A percentile compares a stretch with the other conserved stretches of the same genome.
These are phyloP conservation scores for Capsicum rhomboideum DNA, from an alignment of 257 asterid species.

Conservation along the genomic window DNA sequence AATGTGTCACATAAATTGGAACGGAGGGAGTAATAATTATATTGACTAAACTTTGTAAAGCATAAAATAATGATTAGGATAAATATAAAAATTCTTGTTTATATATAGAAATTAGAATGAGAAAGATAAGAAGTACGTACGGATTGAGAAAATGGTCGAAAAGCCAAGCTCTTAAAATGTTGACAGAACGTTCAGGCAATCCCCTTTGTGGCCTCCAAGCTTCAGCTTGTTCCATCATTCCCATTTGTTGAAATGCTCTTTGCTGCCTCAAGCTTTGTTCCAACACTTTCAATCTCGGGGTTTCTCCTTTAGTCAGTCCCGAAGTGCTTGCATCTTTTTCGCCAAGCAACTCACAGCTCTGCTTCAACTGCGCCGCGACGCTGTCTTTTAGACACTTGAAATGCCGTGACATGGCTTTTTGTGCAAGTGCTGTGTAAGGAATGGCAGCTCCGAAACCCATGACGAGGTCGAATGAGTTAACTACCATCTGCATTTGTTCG, in stretches of 20 bases:
- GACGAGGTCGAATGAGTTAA: slow-evolving; percentile 84
- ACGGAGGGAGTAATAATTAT: not conserved
- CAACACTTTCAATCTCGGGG: slow-evolving; percentile 68
- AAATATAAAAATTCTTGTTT: not conserved
- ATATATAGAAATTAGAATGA: not conserved
- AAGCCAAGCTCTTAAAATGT: slow-evolving; percentile 92
- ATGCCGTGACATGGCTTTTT: slow-evolving; percentile 93
- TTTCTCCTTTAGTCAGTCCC: slow-evolving; percentile 88
- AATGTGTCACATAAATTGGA: not conserved
- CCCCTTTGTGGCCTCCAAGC: slow-evolving; percentile 98
- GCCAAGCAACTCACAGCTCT: slow-evolving; percentile 64
- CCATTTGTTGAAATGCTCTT: slow-evolving; percentile 86
- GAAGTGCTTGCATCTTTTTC: slow-evolving; percentile 68
- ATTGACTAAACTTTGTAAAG: too few species aligned
- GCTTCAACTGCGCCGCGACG: slow-evolving; percentile 52
- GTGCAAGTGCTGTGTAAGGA: slow-evolving; percentile 83
- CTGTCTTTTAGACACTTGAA: slow-evolving; percentile 91
- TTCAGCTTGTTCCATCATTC: slow-evolving; percentile 94
- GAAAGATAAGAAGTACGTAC: slow-evolving; percentile 34
- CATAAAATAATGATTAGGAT: too few species aligned
- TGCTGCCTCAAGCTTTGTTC: slow-evolving; percentile 87
- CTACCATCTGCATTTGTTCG: slow-evolving; percentile 98
- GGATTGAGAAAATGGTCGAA: slow-evolving; percentile 98
- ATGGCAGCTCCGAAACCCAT: slow-evolving; percentile 92
- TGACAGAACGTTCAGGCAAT: slow-evolving; percentile 87